Evolutionary conservation across 1,284 basidiomycete genomes (phyloP), one percentile per base, ranked within the genome.

Genomic region (Kwoniella shivajii): DNA sequence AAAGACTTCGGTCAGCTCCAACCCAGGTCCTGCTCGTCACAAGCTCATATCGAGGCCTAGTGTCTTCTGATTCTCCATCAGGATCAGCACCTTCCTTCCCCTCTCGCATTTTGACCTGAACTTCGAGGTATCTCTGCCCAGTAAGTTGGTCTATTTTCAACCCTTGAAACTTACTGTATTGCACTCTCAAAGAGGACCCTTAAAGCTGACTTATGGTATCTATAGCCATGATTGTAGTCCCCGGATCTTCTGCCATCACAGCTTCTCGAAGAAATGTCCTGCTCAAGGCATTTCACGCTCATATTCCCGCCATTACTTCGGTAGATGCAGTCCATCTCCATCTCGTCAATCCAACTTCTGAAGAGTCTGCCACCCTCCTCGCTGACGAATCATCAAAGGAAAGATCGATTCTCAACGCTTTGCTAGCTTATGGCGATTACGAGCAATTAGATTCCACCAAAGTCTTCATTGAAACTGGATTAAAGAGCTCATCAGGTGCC

Each of bases 361-460:
- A 74, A 6, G 72, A 75, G 2, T 78, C 83, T 0, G 82, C 86
- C 63, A 68, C 70, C 2, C 80, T 83, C 7, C 81, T 94, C 11
- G 66, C 71, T 2, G 71, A 84, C 43, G 20, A 72, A 0, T 68
- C 70, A 6, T 86, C 86, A 1, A 47, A 78, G 0, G 77, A 83
- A 48, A 79, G 85, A 34, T 74, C 75, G 50, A 82, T 86, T 13
- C 82, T 99, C 41, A 82, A 88, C 66, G 83, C 84, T 44, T 84
- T 99, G n/a, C 80, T 99, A 54, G 81, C 84, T 20, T 98, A 98
- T 66, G 95, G 95, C 9, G 90, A 96, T 74, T 82, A 90, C 68
- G 75, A 80, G 50, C 64, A 69, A 33, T 63, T 76, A 29, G 58
- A 62, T 4, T 46, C 52, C 16, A 77, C 76, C 42, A 73, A 73